Conservation (phyloP, 139 green algal genomes). For the Ulvella scutata region DNA sequence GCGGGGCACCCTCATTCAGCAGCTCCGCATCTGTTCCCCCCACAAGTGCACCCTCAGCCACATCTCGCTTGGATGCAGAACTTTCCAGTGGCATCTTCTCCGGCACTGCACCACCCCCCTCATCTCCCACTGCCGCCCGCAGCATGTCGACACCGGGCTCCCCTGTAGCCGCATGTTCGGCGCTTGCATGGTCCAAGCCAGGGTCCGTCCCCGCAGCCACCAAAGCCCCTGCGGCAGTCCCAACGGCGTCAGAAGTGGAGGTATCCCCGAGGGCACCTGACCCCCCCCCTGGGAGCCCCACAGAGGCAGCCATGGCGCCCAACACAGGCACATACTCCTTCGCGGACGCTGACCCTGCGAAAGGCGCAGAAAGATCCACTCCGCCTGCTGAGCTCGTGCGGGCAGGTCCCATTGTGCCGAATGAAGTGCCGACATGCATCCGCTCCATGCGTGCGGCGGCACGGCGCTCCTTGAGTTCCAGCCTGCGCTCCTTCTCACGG, state of each 20-base stretch:
- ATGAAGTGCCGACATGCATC: not conserved
- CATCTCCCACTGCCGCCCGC: not conserved
- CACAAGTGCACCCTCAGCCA: not conserved
- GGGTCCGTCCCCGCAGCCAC: conserved; percentile 7
- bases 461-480: conserved; percentile 20
- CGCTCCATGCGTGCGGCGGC: not conserved
- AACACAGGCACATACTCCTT: too few species aligned
- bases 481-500: conserved; percentile 2
- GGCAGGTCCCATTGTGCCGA: not conserved
- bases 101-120: not conserved
- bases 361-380: not conserved
- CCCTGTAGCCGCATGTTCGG: not conserved
- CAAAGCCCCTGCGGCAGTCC: not conserved
- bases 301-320: too few species aligned
- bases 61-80: conserved; percentile 2
- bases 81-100: too few species aligned
- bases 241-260: conserved; percentile 7
- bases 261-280: conserved; percentile 2
- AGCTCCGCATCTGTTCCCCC: not conserved
- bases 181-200: not conserved
- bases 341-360: not conserved
- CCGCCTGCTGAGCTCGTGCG: not conserved
- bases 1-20: conserved; percentile 6
- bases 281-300: not conserved
- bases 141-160: not conserved